Evolutionary conservation across 2,329 filamentous ascomycete genomes (phyloP).

Genomic region (Diaporthe vaccinii): DNA sequence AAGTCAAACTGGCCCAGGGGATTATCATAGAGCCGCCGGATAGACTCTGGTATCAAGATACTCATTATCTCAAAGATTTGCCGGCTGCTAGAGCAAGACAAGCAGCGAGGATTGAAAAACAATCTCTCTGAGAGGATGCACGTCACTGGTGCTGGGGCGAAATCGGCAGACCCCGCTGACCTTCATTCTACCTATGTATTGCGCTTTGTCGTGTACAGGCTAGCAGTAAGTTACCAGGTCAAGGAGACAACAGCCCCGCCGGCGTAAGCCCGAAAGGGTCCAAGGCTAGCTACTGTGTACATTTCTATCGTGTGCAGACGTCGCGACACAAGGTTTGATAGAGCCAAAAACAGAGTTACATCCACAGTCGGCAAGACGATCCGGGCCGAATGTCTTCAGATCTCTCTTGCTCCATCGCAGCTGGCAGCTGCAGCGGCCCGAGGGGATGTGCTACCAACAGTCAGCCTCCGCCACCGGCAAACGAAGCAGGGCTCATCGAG

Average conservation of each 20-base stretch:
- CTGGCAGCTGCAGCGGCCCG: neutral
- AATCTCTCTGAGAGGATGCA: neutral
- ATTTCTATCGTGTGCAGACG: neutral
- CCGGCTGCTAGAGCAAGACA: neutral
- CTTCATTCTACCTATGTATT: too few species aligned
- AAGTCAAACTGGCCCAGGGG: constrained; percentile 17
- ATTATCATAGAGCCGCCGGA: constrained; percentile 27
- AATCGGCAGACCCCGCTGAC: neutral
- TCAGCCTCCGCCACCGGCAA: constrained; percentile 37
- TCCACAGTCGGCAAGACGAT: neutral
- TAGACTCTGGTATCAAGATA: neutral
- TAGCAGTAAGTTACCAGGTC: too few species aligned
- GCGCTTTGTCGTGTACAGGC: neutral
- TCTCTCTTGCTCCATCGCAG: neutral
- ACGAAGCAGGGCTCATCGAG: constrained; percentile 10
- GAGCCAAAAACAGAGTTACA: constrained; percentile 3
- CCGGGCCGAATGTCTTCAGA: neutral
- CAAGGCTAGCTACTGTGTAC: neutral
- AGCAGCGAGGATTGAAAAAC: neutral
- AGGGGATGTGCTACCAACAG: neutral
- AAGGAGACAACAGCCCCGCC: too few species aligned
- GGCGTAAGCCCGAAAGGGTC: neutral
- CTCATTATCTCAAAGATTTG: constrained; percentile 5
- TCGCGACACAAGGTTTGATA: neutral
- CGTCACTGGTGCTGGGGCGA: neutral